Evolutionary conservation across 352 stramenopile genomes (phyloP).

Genomic region (Phytophthora tentaculata): DNA sequence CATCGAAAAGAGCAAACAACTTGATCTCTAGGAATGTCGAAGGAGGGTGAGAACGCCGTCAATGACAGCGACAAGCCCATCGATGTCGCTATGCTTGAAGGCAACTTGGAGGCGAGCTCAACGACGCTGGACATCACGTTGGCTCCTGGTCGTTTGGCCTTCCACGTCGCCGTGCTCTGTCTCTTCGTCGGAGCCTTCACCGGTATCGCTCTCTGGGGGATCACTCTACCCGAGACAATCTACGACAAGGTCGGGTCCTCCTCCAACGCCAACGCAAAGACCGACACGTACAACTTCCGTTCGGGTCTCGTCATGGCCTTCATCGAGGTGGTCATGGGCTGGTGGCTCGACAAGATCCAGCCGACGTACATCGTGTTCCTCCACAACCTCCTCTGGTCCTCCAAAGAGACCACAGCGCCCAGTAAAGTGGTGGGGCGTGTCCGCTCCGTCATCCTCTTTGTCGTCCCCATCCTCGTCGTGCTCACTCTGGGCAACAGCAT

Average conservation of each 20-base stretch:
- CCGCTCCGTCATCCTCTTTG: slow-evolving; percentile 37
- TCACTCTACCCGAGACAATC: slow-evolving; percentile 39
- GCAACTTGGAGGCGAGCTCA: slow-evolving; percentile 18
- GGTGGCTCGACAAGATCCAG: slow-evolving; percentile 45
- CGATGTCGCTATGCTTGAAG: slow-evolving; percentile 26
- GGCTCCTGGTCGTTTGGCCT: slow-evolving; percentile 21
- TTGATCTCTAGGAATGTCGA: slow-evolving; percentile 7
- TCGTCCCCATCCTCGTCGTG: slow-evolving; percentile 49
- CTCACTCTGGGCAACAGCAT: slow-evolving; percentile 58
- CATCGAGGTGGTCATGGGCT: slow-evolving; percentile 47
- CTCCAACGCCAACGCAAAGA: slow-evolving; percentile 34
- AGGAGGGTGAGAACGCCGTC: slow-evolving; percentile 2
- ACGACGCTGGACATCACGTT: slow-evolving; percentile 39
- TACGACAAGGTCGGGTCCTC: slow-evolving; percentile 47
- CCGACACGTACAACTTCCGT: slow-evolving; percentile 53
- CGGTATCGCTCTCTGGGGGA: slow-evolving; percentile 33
- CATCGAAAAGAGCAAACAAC: slow-evolving; percentile 2
- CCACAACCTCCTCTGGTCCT: slow-evolving; percentile 55
- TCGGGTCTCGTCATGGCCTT: slow-evolving; percentile 53
- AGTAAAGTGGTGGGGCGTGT: slow-evolving; percentile 18
- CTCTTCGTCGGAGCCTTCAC: slow-evolving; percentile 44
- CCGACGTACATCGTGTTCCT: slow-evolving; percentile 52
- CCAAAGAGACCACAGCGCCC: slow-evolving; percentile 10
- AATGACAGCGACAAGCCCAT: slow-evolving; percentile 18
- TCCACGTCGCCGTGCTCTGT: slow-evolving; percentile 36